Evolutionary conservation across 352 stramenopile species (phyloP), one percentile per base, ranked within the genome.

Genomic region (Pythium aphanidermatum): DNA sequence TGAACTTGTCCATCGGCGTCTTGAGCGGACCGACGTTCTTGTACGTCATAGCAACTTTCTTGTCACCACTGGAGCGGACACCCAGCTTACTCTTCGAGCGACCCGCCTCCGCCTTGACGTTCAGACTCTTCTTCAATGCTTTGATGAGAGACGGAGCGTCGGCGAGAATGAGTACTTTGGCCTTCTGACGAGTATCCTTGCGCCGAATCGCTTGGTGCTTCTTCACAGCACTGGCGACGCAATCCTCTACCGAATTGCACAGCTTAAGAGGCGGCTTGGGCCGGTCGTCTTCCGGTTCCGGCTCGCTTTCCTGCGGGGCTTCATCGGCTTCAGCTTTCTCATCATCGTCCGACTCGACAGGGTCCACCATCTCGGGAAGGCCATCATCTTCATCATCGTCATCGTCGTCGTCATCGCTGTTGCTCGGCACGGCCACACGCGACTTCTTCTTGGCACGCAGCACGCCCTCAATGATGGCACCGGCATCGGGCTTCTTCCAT

Each of bases 11-110:
- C 63, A 85, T 58, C 2, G 76, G 76, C 37, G 76, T 86, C 63
- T 89, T 89, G 16, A 89, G 60, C n/a, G 73, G 51, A 14, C 63
- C 74, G 25, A 70, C 69, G 52, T 80, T 72, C 47, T 72, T 71
- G 62, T 74, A 88, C 36, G 48, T 56, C 47, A 79, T 46, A 26
- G 65, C 64, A 13, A 65, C 62, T 27, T 84, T 73, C 39, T 83
- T 88, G 8, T 63, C 59, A 13, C 46, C 45, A 23, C 53, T 35
- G 3, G 76, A 88, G 17, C 73, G 65, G 25, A 88, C 63, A 21
- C 76, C 76, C 7, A 66, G 51, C 38, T 65, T 69, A 46, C 73
- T 85, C 48, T 71, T 83, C 28, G 64, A 38, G 29, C 82, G 82
- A 4, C 74, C 48, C 38, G 70, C 64, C 48, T 82, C 67, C 2